A percentile compares a stretch with the other conserved stretches of the same genome.
Evolutionary conservation across 176 grass and related monocot genomes (phyloP).

Genomic region (Hsuehochloa calcarea): DNA sequence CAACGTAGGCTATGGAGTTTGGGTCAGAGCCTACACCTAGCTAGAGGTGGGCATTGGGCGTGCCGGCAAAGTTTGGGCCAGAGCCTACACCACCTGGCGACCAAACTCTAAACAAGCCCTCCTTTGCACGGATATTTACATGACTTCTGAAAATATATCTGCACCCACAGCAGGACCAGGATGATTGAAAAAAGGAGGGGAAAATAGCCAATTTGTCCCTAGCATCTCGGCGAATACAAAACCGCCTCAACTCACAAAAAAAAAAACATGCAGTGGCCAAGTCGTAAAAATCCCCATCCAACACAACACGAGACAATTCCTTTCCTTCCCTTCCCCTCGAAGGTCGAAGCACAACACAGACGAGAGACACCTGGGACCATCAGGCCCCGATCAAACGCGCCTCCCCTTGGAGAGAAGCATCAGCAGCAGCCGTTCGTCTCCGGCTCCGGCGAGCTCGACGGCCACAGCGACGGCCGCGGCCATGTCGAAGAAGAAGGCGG

Average conservation of each 20-base stretch:
- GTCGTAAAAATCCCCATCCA: slow-evolving; percentile 8
- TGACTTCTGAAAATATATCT: background rate
- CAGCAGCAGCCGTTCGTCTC: background rate
- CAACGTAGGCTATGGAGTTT: no score
- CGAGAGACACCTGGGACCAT: background rate
- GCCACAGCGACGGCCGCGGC: slow-evolving; percentile 2
- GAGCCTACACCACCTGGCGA: background rate
- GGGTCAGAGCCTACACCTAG: background rate
- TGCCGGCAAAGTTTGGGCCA: no score
- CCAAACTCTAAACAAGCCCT: background rate
- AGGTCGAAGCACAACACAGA: background rate
- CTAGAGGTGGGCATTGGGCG: no score
- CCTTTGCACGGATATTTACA: background rate
- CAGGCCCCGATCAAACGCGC: slow-evolving; percentile 21
- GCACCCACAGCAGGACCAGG: background rate
- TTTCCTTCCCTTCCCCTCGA: background rate
- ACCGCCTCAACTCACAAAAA: background rate
- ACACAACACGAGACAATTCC: slow-evolving; percentile 1
- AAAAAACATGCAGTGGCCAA: background rate
- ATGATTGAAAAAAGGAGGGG: background rate
- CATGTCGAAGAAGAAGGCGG: slow-evolving; percentile 98
- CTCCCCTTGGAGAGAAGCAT: background rate
- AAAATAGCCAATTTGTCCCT: background rate
- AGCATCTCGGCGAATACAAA: background rate
- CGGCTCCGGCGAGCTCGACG: slow-evolving; percentile 30